Base-by-base conservation (phyloP, 768 basidiomycete genomes). In the Rhizopogon vinicolor region DNA sequence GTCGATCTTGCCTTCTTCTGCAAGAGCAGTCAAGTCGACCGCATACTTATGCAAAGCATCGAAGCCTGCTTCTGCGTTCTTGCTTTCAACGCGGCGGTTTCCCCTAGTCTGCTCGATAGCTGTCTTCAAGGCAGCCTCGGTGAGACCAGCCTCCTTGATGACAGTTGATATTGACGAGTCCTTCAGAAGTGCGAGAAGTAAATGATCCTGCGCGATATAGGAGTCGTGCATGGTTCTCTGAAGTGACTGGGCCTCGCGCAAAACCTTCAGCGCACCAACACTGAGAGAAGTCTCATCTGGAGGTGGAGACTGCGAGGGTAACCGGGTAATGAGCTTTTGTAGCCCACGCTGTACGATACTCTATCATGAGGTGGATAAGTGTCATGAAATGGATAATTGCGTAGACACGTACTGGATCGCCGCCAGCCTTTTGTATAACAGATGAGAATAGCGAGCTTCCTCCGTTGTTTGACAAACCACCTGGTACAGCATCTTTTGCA, bases 1-100 rank as follows among this genome's bases (percentile, higher is more conserved):
- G 68, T 97, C 94, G n/a, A 96, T 83, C 69, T 95, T 95, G 13
- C 94, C 93, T 66, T 92, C 90, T 66, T 88, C 86, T 31, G 94
- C 94, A 2, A 95, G 77, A 3, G 89, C 77, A 0, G 94, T 97
- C 45, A 96, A 74, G 68, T 97, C 93, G 13, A 88, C 73, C 1
- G 91, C 91, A 65, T 92, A 93, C 71, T 97, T 97, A 59, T 84
- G 81, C 31, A 98, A 74, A 1, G 95, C 95, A 57, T 98, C 94
- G 61, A 97, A 98, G 29, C 92, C 93, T 60, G 90, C 85, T 66
- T 98, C 96, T 0, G 95, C 93, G 18, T 82, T 84, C 68, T 82
- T 90, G 58, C 82, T 87, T 63, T 98, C 93, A 4, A 97, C 84
- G 28, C 91, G 80, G 58, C 89, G 79, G 59, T 93, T 91, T 10